These are phyloP conservation scores for Fraxinus anomala DNA, from an alignment of 257 asterid genomes.

Conservation along the genomic window DNA sequence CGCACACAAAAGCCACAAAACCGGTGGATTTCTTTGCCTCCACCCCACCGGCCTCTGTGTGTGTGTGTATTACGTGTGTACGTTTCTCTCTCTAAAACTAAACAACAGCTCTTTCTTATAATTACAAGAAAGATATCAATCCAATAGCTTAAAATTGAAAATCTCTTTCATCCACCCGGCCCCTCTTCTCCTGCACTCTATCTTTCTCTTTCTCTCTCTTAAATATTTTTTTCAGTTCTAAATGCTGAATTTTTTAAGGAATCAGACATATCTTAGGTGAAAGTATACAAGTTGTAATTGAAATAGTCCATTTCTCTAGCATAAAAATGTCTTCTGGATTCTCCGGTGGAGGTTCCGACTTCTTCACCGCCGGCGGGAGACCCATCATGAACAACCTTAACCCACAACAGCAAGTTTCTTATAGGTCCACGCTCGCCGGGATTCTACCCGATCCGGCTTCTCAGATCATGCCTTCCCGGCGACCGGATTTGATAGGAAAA, in stretches of 20 bases:
- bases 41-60: conserved; percentile 3
- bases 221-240: conserved; percentile 7
- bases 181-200: not conserved
- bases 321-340: conserved; percentile 57
- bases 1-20: conserved; percentile 25
- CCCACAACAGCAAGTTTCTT: conserved; percentile 45
- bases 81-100: conserved; percentile 24
- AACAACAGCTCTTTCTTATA: conserved; percentile 34
- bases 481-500: conserved; percentile 58
- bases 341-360: conserved; percentile 60
- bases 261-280: conserved; percentile 22
- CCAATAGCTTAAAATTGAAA: conserved; percentile 39
- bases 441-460: conserved; percentile 49
- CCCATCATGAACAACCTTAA: conserved; percentile 34
- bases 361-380: conserved; percentile 51
- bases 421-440: conserved; percentile 63
- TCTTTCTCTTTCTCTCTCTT: not conserved
- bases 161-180: not conserved
- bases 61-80: conserved; percentile 12
- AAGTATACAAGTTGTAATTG: not conserved
- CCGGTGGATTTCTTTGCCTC: conserved; percentile 29
- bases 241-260: conserved; percentile 36
- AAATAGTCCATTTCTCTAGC: not conserved
- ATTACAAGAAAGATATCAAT: conserved; percentile 43
- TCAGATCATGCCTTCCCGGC: conserved; percentile 50